Conservation (phyloP, 345 rosid species). For the Dipteronia dyeriana region DNA sequence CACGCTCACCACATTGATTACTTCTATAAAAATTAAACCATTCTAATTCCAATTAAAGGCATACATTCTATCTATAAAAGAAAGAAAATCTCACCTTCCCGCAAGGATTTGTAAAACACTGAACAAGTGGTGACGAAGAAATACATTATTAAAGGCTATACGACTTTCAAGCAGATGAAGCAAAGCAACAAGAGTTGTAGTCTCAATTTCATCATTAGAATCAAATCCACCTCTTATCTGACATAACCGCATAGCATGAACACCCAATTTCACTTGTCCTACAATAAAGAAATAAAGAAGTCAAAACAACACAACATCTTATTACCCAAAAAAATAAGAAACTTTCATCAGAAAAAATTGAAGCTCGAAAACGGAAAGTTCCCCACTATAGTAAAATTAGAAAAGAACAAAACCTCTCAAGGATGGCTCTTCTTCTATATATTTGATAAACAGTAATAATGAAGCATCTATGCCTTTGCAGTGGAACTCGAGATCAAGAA, state of each 20-base stretch:
- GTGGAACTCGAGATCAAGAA: conserved; percentile 86
- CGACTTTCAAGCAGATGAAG: conserved; percentile 75
- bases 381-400: neutral
- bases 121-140: conserved; percentile 82
- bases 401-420: conserved; percentile 69
- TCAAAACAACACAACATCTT: neutral
- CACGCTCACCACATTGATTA: neutral
- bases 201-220: conserved; percentile 47
- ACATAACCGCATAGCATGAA: conserved; percentile 82
- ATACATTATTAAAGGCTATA: conserved; percentile 64
- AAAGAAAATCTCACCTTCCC: conserved; percentile 57
- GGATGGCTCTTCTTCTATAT: conserved; percentile 74
- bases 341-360: neutral
- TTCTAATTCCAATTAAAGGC: neutral
- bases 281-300: conserved; percentile 35
- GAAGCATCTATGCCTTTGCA: conserved; percentile 80
- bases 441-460: conserved; percentile 62
- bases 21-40: neutral
- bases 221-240: conserved; percentile 55
- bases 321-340: conserved; percentile 2
- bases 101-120: conserved; percentile 84
- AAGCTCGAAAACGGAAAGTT: neutral
- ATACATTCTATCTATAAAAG: neutral
- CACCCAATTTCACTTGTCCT: conserved; percentile 86
- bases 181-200: conserved; percentile 56